Evolutionary conservation across 2,329 filamentous ascomycete species (phyloP).

Genomic region (Apiospora pterosperma): DNA sequence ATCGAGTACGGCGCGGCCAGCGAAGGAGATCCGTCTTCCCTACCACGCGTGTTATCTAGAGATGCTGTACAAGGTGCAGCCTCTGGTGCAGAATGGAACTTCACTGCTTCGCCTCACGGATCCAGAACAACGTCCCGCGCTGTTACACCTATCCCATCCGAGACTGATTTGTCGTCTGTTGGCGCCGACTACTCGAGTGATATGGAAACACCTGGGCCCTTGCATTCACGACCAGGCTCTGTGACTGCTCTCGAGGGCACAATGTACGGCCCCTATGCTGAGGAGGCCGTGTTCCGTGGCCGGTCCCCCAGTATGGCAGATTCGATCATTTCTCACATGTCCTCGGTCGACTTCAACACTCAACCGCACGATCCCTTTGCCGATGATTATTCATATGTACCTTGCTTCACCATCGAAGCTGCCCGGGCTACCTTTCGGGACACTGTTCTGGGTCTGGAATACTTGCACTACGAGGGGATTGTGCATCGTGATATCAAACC

Average conservation of each 20-base stretch:
- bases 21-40: slow-evolving; percentile 44
- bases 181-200: slow-evolving; percentile 44
- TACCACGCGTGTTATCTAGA: slow-evolving; percentile 18
- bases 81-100: slow-evolving; percentile 11
- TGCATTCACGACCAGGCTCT: slow-evolving; percentile 49
- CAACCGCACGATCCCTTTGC: slow-evolving; percentile 65
- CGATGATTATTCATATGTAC: slow-evolving; percentile 90
- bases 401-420: slow-evolving; percentile 83
- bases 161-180: slow-evolving; percentile 29
- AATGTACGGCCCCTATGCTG: slow-evolving; percentile 66
- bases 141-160: slow-evolving; percentile 29
- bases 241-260: slow-evolving; percentile 67
- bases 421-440: slow-evolving; percentile 85
- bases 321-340: slow-evolving; percentile 70
- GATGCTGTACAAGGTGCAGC: slow-evolving; percentile 7
- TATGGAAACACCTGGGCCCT: slow-evolving; percentile 49
- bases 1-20: slow-evolving; percentile 70
- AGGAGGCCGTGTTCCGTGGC: slow-evolving; percentile 56
- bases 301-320: slow-evolving; percentile 79
- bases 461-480: slow-evolving; percentile 83
- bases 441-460: slow-evolving; percentile 88
- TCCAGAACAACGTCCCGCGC: slow-evolving; percentile 42
- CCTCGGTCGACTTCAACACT: slow-evolving; percentile 57
- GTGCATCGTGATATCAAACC: slow-evolving; percentile 85
- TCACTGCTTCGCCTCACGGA: slow-evolving; percentile 37